Percentiles rank a stretch among this genome's conserved stretches.
Evolutionary conservation across 2,329 filamentous ascomycete species (phyloP).

Genomic region (Cladosporium sp.): DNA sequence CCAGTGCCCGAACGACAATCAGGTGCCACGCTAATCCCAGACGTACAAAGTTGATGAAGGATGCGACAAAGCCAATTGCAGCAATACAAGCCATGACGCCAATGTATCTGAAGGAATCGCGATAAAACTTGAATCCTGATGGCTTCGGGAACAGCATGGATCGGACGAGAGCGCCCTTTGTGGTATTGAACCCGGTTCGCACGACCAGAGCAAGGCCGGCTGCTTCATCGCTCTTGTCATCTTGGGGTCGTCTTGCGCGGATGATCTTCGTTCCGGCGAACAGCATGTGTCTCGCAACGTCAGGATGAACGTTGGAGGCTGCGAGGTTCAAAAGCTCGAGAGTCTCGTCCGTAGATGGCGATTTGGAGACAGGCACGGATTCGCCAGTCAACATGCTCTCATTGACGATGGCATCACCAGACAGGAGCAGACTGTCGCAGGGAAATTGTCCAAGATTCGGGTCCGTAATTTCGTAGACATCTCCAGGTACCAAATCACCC

Average conservation of each 20-base stretch:
- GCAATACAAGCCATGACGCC: conserved; percentile 91
- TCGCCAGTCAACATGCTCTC: conserved; percentile 98
- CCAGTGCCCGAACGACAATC: conserved; percentile 85
- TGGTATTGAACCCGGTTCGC: conserved; percentile 94
- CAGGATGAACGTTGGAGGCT: conserved; percentile 75
- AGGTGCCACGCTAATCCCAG: conserved; percentile 80
- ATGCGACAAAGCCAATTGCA: conserved; percentile 78
- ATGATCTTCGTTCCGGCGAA: conserved; percentile 96
- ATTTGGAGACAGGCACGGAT: conserved; percentile 93
- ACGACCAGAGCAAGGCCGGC: conserved; percentile 89
- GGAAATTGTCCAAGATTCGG: conserved; percentile 83
- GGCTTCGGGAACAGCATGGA: conserved; percentile 99
- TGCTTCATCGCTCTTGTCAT: conserved; percentile 78
- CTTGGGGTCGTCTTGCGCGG: conserved; percentile 79
- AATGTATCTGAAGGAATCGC: conserved; percentile 96
- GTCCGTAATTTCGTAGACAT: conserved; percentile 95
- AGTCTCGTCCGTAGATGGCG: conserved; percentile 74
- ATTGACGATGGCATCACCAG: conserved; percentile 96
- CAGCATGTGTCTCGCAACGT: conserved; percentile 81
- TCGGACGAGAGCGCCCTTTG: conserved; percentile 88
- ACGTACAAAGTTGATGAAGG: conserved; percentile 87
- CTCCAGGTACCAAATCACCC: conserved; percentile 84
- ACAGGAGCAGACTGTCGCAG: conserved; percentile 83
- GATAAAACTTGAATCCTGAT: conserved; percentile 97
- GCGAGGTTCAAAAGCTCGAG: conserved; percentile 71